A percentile compares a stretch with the other conserved stretches of the same genome.
These are phyloP conservation scores for Ceratocystis cacaofunesta DNA, from an alignment of 2,329 filamentous ascomycete genomes.

Conservation along the genomic window DNA sequence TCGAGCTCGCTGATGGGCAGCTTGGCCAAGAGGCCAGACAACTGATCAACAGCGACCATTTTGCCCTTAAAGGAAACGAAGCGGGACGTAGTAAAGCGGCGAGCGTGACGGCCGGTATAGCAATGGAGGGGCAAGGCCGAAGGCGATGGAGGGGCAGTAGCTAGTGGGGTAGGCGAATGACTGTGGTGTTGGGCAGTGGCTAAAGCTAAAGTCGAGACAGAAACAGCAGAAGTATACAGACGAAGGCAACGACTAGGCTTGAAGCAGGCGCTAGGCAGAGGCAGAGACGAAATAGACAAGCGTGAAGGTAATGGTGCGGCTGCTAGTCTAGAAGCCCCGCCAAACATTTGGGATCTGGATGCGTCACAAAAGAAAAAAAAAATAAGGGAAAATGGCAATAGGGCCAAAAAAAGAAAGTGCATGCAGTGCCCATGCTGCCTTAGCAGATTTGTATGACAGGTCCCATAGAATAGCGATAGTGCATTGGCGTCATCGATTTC, in stretches of 20 bases:
- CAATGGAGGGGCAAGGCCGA: background rate
- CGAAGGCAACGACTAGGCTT: background rate
- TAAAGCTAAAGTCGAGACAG: background rate
- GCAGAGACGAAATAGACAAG: background rate
- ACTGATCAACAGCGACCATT: constrained; percentile 15
- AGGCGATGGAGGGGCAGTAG: background rate
- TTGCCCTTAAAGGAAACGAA: background rate
- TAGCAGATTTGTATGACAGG: background rate
- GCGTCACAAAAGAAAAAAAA: constrained; percentile 7
- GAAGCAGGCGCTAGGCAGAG: background rate
- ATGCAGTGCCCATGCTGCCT: background rate
- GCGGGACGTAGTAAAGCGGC: background rate
- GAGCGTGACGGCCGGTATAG: background rate
- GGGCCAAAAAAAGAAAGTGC: background rate
- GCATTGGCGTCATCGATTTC: background rate
- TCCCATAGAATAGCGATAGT: constrained; percentile 2
- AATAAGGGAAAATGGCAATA: background rate
- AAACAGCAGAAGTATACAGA: background rate
- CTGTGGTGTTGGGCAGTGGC: background rate
- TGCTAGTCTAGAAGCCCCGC: constrained; percentile 7
- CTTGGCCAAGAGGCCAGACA: constrained; percentile 22
- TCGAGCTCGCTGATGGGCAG: constrained; percentile 25
- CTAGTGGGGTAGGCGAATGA: background rate
- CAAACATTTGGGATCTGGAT: constrained; percentile 12
- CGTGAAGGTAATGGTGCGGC: background rate